phyloP scores from a whole-genome alignment of 1,284 basidiomycete species.

The Grifola frondosa region DNA sequence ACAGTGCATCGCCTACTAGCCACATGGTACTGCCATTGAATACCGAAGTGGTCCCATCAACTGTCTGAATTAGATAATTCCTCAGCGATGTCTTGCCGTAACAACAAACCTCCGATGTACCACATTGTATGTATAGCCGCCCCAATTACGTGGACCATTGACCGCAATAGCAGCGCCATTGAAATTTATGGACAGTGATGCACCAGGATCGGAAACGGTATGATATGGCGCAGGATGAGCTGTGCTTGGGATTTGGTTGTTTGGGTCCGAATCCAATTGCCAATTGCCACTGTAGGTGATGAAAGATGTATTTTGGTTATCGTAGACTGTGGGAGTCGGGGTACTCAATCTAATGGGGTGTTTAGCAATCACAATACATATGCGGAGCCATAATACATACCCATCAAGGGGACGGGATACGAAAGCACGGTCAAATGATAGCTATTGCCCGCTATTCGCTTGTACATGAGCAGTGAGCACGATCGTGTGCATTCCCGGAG shows the following conservation, averaged over 20 bases:
- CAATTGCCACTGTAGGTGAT: conserved; percentile 31
- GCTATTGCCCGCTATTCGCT: conserved; percentile 7
- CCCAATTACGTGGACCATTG: conserved; percentile 27
- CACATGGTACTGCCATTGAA: conserved; percentile 35
- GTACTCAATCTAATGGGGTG: conserved; percentile 4
- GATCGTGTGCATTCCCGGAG: conserved; percentile 17
- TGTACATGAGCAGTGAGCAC: conserved; percentile 21
- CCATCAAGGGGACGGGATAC: conserved; percentile 15
- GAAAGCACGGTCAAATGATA: conserved; percentile 23
- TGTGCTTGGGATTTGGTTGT: conserved; percentile 26
- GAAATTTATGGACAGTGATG: conserved; percentile 30
- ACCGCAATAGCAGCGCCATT: conserved; percentile 28
- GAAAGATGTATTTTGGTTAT: conserved; percentile 27
- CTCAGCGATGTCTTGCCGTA: background rate
- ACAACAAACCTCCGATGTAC: conserved; percentile 16
- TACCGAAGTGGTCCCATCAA: conserved; percentile 26
- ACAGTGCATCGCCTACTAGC: conserved; percentile 33
- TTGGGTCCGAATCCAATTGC: conserved; percentile 16
- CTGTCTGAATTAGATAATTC: background rate
- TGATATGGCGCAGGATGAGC: conserved; percentile 30
- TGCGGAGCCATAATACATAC: conserved; percentile 12
- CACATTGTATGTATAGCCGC: conserved; percentile 28
- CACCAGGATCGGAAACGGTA: conserved; percentile 21
- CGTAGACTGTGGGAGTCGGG: conserved; percentile 11
- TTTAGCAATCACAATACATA: conserved; percentile 6